Base-by-base conservation (phyloP, 2,329 filamentous ascomycete species). In the Cytospora piceae region DNA sequence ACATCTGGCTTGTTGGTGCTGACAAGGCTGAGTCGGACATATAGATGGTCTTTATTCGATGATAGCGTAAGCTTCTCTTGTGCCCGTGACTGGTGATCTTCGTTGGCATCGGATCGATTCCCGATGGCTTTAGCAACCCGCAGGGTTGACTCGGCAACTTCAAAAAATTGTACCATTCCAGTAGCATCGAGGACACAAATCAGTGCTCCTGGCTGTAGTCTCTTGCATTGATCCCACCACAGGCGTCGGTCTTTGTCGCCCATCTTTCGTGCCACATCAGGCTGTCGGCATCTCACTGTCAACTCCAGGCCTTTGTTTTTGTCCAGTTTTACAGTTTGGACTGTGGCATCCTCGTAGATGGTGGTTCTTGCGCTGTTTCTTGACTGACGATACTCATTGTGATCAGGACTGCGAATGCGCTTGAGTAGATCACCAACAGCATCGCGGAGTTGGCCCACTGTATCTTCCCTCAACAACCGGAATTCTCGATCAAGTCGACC, bases 401-500 rank as follows among this genome's bases (percentile, higher is more conserved):
- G 31, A 46, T 12, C 29, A 27, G 55, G 34, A 9, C 60, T 54
- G 24, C 71, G 74, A 22, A 80, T 72, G 2, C 68, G 67, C 4
- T 80, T 72, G 12, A 82, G 72, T 58, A 81, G 75, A 29, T 77
- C 68, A 49, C 77, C 76, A 2, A 84, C 78, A 0, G 78, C 78
- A 69, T 86, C 81, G 46, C 82, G 77, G 5, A 87, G 74, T 65
- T 85, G 80, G 0, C 83, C 83, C 2, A 87, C 75, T 0, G 81
- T 84, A 68, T 87, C 84, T 72, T 87, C 82, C 2, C 85, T 78
- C 1, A 87, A 71, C 0, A 87, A 78, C 20, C 85, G 79, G 58
- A 87, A 87, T 62, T 87, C 80, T 63, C 80, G 76, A 71, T 87
- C 85, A 0, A 87, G 71, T 1, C 84, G 77, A 2, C 84, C 82